Evolutionary conservation across 192 early-diverging fungal species (phyloP).

Genomic region (Tieghemiomyces parasiticus): DNA sequence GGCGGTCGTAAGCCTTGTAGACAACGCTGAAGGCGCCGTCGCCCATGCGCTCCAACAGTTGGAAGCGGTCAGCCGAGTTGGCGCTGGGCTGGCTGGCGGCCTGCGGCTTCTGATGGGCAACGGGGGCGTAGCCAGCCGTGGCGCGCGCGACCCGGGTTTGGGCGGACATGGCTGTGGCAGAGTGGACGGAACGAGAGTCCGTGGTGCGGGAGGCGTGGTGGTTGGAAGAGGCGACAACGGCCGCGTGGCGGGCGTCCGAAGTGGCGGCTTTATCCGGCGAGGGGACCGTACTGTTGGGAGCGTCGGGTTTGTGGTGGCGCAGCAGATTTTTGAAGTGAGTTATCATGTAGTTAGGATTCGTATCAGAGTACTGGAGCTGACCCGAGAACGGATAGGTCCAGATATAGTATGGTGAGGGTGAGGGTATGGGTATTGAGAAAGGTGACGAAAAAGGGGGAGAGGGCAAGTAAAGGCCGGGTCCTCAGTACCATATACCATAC

Average conservation of each 20-base stretch:
- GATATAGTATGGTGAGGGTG: too few species aligned
- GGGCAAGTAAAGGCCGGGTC: too few species aligned
- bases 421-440: too few species aligned
- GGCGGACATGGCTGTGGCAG: neutral
- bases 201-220: neutral
- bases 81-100: neutral
- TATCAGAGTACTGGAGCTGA: too few species aligned
- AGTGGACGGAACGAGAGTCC: neutral
- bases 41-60: slow-evolving; percentile 25
- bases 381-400: too few species aligned
- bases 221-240: neutral
- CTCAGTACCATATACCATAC: too few species aligned
- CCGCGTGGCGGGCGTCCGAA: neutral
- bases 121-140: neutral
- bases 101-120: neutral
- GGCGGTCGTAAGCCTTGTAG: slow-evolving; percentile 9
- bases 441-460: too few species aligned
- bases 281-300: neutral
- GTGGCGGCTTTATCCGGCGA: neutral
- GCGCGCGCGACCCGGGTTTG: too few species aligned
- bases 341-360: too few species aligned
- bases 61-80: slow-evolving; percentile 8
- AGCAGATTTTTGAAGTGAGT: neutral
- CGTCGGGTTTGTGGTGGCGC: neutral
- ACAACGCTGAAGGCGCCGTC: slow-evolving; percentile 13